Conservation (phyloP, 192 early-diverging fungal genomes). For the Backusella circina region DNA sequence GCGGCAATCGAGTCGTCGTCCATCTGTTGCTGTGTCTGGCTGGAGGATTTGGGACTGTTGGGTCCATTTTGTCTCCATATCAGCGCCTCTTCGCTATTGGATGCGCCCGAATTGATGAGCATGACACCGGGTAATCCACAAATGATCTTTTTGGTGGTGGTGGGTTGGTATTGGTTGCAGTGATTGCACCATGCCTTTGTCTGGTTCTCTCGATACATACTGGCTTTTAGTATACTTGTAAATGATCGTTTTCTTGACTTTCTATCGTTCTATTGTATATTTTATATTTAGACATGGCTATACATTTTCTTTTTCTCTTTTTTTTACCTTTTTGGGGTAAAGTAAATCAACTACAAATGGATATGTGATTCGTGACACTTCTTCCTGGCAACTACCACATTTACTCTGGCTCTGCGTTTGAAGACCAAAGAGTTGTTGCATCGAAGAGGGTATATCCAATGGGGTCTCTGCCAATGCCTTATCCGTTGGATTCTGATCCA, state of each 20-base stretch:
- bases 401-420: conserved; percentile 52
- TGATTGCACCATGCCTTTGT: conserved; percentile 84
- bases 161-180: conserved; percentile 83
- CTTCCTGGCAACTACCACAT: conserved; percentile 68
- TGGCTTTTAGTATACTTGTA: conserved; percentile 47
- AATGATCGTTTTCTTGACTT: conserved; percentile 37
- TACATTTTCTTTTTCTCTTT: background rate
- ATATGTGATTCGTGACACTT: conserved; percentile 56
- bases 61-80: conserved; percentile 45
- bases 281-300: background rate
- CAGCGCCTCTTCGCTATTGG: conserved; percentile 46
- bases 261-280: conserved; percentile 3
- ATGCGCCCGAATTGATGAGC: conserved; percentile 74
- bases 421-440: conserved; percentile 70
- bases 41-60: conserved; percentile 15
- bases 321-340: conserved; percentile 61
- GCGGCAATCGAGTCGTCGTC: conserved; percentile 8
- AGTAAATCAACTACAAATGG: conserved; percentile 86
- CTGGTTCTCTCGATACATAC: conserved; percentile 61
- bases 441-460: conserved; percentile 40
- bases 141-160: conserved; percentile 66
- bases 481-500: background rate
- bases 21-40: background rate
- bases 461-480: background rate
- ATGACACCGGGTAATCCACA: conserved; percentile 68